Conservation (phyloP, 164 flowering plant genomes). For the Stephania japonica region DNA sequence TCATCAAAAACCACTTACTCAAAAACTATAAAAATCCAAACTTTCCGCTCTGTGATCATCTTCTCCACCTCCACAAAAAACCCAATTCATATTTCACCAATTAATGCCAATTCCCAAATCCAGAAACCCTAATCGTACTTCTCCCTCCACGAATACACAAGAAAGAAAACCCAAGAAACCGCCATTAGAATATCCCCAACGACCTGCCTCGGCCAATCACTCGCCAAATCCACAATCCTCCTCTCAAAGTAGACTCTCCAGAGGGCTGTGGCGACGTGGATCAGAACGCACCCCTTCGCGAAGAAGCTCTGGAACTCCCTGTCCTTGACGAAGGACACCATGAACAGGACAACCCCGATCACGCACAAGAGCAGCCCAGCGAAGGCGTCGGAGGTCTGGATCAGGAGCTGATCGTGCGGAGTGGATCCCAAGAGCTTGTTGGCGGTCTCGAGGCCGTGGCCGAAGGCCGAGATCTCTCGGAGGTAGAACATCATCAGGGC, state of each 20-base stretch:
- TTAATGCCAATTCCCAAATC: neutral
- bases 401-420: slow-evolving; percentile 67
- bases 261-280: slow-evolving; percentile 51
- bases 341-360: slow-evolving; percentile 56
- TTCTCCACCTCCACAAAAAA: neutral
- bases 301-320: slow-evolving; percentile 63
- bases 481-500: slow-evolving; percentile 58
- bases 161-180: slow-evolving; percentile 62
- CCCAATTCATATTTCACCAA: neutral
- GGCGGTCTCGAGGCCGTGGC: slow-evolving; percentile 53
- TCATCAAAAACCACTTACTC: neutral
- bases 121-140: slow-evolving; percentile 46
- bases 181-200: slow-evolving; percentile 55
- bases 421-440: slow-evolving; percentile 67
- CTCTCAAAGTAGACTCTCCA: slow-evolving; percentile 69
- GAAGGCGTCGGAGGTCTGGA: slow-evolving; percentile 58
- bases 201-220: slow-evolving; percentile 51
- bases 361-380: slow-evolving; percentile 59
- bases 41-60: neutral
- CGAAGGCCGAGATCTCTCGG: slow-evolving; percentile 40
- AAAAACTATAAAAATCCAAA: too few relatives aligned
- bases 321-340: slow-evolving; percentile 69
- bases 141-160: slow-evolving; percentile 70
- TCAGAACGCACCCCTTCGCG: slow-evolving; percentile 60
- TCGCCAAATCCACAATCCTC: slow-evolving; percentile 57